Conservation (phyloP, 73 alveolate genomes). For the Paraurostyla sp. region DNA sequence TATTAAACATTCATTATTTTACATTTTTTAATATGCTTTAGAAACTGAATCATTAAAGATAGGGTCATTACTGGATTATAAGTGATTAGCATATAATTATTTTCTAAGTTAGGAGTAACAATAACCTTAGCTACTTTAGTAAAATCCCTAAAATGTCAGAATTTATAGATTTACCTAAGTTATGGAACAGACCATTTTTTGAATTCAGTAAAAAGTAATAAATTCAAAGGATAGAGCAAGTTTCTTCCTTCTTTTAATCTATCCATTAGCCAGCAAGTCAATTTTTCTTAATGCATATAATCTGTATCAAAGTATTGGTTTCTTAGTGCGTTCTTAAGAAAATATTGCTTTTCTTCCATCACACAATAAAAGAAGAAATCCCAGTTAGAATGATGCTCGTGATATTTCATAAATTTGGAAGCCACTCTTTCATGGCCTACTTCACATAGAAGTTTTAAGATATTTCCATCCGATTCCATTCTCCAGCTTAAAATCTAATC, state of each 20-base stretch:
- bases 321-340: slow-evolving; percentile 33
- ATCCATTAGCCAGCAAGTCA: slow-evolving; percentile 17
- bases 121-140: slow-evolving; percentile 6
- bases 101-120: slow-evolving; percentile 5
- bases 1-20: not conserved
- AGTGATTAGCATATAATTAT: slow-evolving; percentile 14
- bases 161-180: not conserved
- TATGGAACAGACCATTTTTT: slow-evolving; percentile 36
- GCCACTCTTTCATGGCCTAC: slow-evolving; percentile 50
- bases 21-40: not conserved
- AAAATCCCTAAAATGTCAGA: not conserved
- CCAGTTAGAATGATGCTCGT: not conserved
- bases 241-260: slow-evolving; percentile 28
- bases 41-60: slow-evolving; percentile 12
- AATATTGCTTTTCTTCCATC: not conserved
- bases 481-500: slow-evolving; percentile 14
- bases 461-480: not conserved
- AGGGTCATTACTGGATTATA: slow-evolving; percentile 46
- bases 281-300: not conserved
- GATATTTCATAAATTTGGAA: not conserved
- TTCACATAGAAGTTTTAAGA: slow-evolving; percentile 13
- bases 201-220: slow-evolving; percentile 39
- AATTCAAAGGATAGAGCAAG: slow-evolving; percentile 20
- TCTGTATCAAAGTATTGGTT: slow-evolving; percentile 35
- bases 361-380: slow-evolving; percentile 41